Conservation (phyloP, 2,329 filamentous ascomycete genomes). For the Daldinia eschscholtzii region DNA sequence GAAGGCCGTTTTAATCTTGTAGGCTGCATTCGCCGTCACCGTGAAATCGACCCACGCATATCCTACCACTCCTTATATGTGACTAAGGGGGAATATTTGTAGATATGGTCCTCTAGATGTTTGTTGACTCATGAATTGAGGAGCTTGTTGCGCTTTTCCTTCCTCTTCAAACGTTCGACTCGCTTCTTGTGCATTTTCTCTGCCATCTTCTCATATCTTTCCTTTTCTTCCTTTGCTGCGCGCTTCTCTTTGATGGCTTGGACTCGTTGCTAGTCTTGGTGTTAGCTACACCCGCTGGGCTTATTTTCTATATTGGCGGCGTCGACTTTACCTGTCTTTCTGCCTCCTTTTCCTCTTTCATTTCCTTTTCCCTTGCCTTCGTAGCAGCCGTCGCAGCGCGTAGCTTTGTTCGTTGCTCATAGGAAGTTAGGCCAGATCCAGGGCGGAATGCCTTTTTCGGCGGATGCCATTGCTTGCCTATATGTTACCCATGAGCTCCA, state of each 20-base stretch:
- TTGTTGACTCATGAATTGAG: conserved; percentile 68
- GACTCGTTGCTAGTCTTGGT: conserved; percentile 72
- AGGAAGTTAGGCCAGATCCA: conserved; percentile 80
- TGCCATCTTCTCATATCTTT: conserved; percentile 91
- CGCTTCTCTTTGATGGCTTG: conserved; percentile 87
- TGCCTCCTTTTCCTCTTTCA: conserved; percentile 96
- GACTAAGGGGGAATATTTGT: conserved; percentile 1
- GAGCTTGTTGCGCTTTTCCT: conserved; percentile 96
- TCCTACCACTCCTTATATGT: conserved; percentile 4
- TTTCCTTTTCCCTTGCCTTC: conserved; percentile 93
- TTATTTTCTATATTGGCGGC: conserved; percentile 14
- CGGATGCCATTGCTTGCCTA: conserved; percentile 95
- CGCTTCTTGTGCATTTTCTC: conserved; percentile 98
- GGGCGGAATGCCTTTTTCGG: conserved; percentile 89
- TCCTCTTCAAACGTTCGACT: conserved; percentile 90
- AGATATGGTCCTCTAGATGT: conserved; percentile 12
- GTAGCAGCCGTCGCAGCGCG: conserved; percentile 78
- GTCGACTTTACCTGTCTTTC: conserved; percentile 75
- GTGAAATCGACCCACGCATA: not conserved
- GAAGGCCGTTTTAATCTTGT: not conserved
- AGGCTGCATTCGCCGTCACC: not conserved
- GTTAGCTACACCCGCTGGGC: conserved; percentile 15
- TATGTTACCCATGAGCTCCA: conserved; percentile 18
- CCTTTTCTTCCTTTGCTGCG: conserved; percentile 91
- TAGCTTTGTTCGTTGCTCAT: conserved; percentile 78